phyloP scores from a whole-genome alignment of 2,329 filamentous ascomycete genomes.

The Claviceps sorghi region DNA sequence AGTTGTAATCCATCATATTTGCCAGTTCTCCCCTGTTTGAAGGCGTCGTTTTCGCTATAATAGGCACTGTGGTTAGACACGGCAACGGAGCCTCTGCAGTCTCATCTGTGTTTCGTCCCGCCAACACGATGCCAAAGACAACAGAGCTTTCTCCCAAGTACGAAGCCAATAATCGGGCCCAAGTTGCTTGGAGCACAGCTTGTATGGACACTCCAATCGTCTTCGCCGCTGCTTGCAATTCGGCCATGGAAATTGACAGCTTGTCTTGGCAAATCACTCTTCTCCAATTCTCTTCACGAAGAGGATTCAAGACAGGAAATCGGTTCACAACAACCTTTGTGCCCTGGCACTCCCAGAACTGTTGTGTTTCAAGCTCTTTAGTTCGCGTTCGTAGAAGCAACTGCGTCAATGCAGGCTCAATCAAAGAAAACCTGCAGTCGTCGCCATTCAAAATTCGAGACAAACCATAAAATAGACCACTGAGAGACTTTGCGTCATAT shows the following conservation, averaged over 20 bases:
- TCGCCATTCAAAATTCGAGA: constrained; percentile 12
- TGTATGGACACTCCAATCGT: constrained; percentile 56
- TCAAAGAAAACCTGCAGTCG: constrained; percentile 5
- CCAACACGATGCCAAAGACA: constrained; percentile 68
- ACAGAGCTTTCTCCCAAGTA: constrained; percentile 64
- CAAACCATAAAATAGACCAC: constrained; percentile 48
- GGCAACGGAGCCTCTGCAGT: constrained; percentile 53
- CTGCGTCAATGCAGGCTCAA: constrained; percentile 24
- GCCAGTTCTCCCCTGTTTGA: constrained; percentile 44
- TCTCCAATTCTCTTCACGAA: constrained; percentile 24
- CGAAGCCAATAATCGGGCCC: constrained; percentile 58
- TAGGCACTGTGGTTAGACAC: constrained; percentile 67
- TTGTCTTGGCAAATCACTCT: constrained; percentile 19
- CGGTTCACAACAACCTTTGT: constrained; percentile 42
- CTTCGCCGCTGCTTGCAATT: constrained; percentile 43
- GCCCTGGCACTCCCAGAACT: constrained; percentile 50
- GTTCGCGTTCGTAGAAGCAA: constrained; percentile 23
- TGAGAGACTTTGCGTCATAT: constrained; percentile 69
- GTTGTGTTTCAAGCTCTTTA: constrained; percentile 20
- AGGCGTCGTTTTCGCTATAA: constrained; percentile 40
- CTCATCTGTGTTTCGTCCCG: constrained; percentile 52
- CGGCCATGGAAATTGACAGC: constrained; percentile 24
- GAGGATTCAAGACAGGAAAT: constrained; percentile 65
- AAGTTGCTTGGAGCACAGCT: constrained; percentile 60
- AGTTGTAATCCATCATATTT: constrained; percentile 51